Base-by-base conservation (phyloP, 768 basidiomycete species). In the Rhodotorula paludigena region DNA sequence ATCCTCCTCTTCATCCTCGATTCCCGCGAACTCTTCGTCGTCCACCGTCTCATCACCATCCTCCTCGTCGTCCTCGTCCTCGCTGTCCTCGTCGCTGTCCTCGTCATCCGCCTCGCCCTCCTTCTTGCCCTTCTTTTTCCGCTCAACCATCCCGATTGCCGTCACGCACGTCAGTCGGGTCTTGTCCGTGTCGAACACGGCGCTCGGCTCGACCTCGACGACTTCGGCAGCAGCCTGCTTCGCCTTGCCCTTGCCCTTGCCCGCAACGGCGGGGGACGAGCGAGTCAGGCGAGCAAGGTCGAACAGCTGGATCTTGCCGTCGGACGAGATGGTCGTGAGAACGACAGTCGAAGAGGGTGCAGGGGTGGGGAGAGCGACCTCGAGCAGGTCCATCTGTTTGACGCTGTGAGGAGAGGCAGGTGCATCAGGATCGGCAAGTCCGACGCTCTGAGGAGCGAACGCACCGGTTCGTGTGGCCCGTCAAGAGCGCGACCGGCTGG, bases 391-490 rank as follows among this genome's bases (percentile, higher is more conserved):
- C 4, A 93, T 79, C 0, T 88, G 86, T 79, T 93, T 94, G 47
- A 93, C 87, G 28, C 91, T 92, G 74, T 14, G 4, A 20, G 23
- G 47, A 20, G 30, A 7, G 21, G 36, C n/a, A n/a, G n/a, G n/a
- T n/a, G n/a, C n/a, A n/a, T n/a, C n/a, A n/a, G n/a, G n/a, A n/a
- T n/a, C n/a, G n/a, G n/a, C n/a, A n/a, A n/a, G n/a, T n/a, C n/a
- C n/a, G n/a, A n/a, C n/a, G n/a, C n/a, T n/a, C n/a, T n/a, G n/a
- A n/a, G n/a, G n/a, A n/a, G n/a, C n/a, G n/a, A n/a, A 76, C 87
- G 36, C 38, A 92, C 94, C 94, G 85, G 78, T 94, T 96, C 21
- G 81, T 79, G 76, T 97, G 94, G 0, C 96, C 94, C 0, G 84
- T 77, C 78, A 93, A 80, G 63, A 85, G 80, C 10, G 88, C 89